Conservation (phyloP, 139 green algal species). For the Picochlorum sp. region DNA sequence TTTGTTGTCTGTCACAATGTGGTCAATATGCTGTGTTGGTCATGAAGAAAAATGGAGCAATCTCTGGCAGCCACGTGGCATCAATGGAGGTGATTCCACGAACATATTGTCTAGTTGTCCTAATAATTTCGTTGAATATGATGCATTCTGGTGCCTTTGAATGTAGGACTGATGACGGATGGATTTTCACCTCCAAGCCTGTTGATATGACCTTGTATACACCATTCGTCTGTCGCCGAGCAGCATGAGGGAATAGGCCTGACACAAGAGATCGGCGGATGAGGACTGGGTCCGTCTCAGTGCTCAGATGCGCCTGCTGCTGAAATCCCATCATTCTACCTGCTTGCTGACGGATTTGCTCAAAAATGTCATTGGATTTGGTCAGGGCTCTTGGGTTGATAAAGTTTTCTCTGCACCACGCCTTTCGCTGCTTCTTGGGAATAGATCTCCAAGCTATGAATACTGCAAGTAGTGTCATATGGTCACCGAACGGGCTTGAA, state of each 20-base stretch:
- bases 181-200: slow-evolving; percentile 59
- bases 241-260: slow-evolving; percentile 75
- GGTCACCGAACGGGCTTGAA: slow-evolving; percentile 53
- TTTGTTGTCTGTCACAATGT: too few relatives aligned
- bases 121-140: slow-evolving; percentile 75
- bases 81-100: slow-evolving; percentile 53
- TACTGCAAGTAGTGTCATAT: slow-evolving; percentile 67
- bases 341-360: slow-evolving; percentile 37
- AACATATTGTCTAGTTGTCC: slow-evolving; percentile 67
- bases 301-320: slow-evolving; percentile 28
- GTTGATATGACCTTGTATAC: slow-evolving; percentile 65
- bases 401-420: slow-evolving; percentile 40
- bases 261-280: slow-evolving; percentile 47
- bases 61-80: slow-evolving; percentile 63
- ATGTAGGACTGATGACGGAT: slow-evolving; percentile 70
- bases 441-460: slow-evolving; percentile 42
- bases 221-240: slow-evolving; percentile 54
- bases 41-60: slow-evolving; percentile 39
- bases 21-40: too few relatives aligned
- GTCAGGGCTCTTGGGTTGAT: slow-evolving; percentile 43
- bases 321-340: not conserved
- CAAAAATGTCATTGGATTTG: slow-evolving; percentile 65
- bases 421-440: slow-evolving; percentile 12
- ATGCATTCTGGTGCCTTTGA: slow-evolving; percentile 49
- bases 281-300: slow-evolving; percentile 38